phyloP scores from a whole-genome alignment of 768 basidiomycete species.

The Asterophora lycoperdoides region DNA sequence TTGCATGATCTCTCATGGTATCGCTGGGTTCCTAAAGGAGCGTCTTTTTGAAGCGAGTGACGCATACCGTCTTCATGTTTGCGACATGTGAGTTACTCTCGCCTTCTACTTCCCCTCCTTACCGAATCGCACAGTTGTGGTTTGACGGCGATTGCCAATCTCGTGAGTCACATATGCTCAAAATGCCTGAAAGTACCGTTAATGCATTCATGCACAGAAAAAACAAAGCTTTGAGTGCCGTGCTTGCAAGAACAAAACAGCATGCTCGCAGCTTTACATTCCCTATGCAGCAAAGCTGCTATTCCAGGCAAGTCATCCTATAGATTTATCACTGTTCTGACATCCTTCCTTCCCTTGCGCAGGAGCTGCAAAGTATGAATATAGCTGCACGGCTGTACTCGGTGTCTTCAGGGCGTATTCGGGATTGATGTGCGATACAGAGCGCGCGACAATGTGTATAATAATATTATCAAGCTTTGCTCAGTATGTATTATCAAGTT shows the following conservation, averaged over 20 bases:
- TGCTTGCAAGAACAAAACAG: constrained; percentile 95
- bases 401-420: constrained; percentile 80
- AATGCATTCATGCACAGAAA: constrained; percentile 48
- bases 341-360: constrained; percentile 4
- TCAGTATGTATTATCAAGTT: constrained; percentile 17
- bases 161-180: constrained; percentile 46
- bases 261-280: constrained; percentile 85
- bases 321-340: neutral
- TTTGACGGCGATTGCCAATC: constrained; percentile 93
- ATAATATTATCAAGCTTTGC: constrained; percentile 18
- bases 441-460: constrained; percentile 16
- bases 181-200: constrained; percentile 7
- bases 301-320: constrained; percentile 69
- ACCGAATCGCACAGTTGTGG: constrained; percentile 61
- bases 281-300: constrained; percentile 96
- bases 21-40: constrained; percentile 97
- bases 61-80: constrained; percentile 92
- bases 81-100: constrained; percentile 74
- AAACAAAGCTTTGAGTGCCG: constrained; percentile 99
- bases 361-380: constrained; percentile 96
- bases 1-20: constrained; percentile 99
- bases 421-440: constrained; percentile 44
- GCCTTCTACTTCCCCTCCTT: constrained; percentile 3
- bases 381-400: constrained; percentile 86
- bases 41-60: constrained; percentile 91